Percentiles rank a stretch among this genome's conserved stretches.
Evolutionary conservation across 1,139 yeast species (phyloP).

Genomic region (Komagataea norvegica): DNA sequence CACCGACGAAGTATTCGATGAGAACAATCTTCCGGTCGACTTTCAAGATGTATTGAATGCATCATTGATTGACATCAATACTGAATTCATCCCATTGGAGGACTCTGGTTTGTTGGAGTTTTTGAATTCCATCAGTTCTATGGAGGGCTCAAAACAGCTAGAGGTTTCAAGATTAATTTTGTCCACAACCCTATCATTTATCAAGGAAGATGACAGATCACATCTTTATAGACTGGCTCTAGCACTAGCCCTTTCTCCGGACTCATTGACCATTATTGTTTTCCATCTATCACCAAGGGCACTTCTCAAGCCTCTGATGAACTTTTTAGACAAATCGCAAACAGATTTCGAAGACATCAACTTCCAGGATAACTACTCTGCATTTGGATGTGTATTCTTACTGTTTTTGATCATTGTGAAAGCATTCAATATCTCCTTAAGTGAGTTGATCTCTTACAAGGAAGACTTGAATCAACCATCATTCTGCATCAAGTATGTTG

Average conservation of each 20-base stretch:
- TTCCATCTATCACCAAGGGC: constrained; percentile 25
- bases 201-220: constrained; percentile 36
- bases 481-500: constrained; percentile 24
- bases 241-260: constrained; percentile 39
- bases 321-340: constrained; percentile 32
- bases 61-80: constrained; percentile 37
- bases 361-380: constrained; percentile 65
- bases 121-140: constrained; percentile 32
- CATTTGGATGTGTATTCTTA: constrained; percentile 56
- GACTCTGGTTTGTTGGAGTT: constrained; percentile 47
- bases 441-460: constrained; percentile 23
- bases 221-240: constrained; percentile 48
- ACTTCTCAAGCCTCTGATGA: constrained; percentile 29
- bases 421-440: constrained; percentile 39
- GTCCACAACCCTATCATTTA: constrained; percentile 37
- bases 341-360: constrained; percentile 45
- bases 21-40: constrained; percentile 18
- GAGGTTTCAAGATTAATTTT: constrained; percentile 37
- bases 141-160: constrained; percentile 38
- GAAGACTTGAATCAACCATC: constrained; percentile 17
- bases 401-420: constrained; percentile 43
- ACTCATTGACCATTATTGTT: constrained; percentile 40
- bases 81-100: constrained; percentile 51
- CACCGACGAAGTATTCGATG: constrained; percentile 30
- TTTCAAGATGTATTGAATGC: constrained; percentile 14